Evolutionary conservation across 352 stramenopile species (phyloP).

Genomic region (Lagenidium giganteum): DNA sequence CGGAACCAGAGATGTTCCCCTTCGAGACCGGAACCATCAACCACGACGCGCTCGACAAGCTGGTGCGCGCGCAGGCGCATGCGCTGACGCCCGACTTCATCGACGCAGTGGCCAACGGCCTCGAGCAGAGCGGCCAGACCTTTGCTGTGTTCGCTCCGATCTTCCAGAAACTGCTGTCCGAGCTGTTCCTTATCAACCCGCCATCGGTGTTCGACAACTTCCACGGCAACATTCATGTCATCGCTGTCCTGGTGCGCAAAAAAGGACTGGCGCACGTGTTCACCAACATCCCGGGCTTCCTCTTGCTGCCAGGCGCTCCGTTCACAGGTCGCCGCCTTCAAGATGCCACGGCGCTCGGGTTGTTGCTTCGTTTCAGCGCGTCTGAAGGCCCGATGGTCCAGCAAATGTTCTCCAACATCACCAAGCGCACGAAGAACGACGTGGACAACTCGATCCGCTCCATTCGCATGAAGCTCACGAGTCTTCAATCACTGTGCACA

Average conservation of each 20-base stretch:
- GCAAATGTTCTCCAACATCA: slow-evolving; percentile 84
- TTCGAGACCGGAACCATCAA: slow-evolving; percentile 65
- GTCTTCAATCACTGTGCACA: slow-evolving; percentile 46
- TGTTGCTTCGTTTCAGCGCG: slow-evolving; percentile 74
- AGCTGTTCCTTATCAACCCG: slow-evolving; percentile 77
- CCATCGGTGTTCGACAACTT: slow-evolving; percentile 73
- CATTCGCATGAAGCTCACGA: slow-evolving; percentile 64
- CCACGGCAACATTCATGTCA: slow-evolving; percentile 66
- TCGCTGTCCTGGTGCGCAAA: slow-evolving; percentile 58
- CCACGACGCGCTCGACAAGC: slow-evolving; percentile 60
- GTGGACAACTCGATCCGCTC: slow-evolving; percentile 66
- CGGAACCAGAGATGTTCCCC: slow-evolving; percentile 84
- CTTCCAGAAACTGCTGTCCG: slow-evolving; percentile 74
- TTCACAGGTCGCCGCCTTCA: slow-evolving; percentile 68
- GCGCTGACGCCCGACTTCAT: slow-evolving; percentile 53
- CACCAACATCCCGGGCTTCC: slow-evolving; percentile 62
- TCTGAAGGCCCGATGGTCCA: slow-evolving; percentile 61
- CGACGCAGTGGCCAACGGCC: slow-evolving; percentile 37
- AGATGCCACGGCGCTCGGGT: slow-evolving; percentile 70
- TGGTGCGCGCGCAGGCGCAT: slow-evolving; percentile 50
- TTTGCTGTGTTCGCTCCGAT: slow-evolving; percentile 62
- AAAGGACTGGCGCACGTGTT: slow-evolving; percentile 64
- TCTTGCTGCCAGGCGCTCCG: slow-evolving; percentile 43
- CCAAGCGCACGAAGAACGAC: slow-evolving; percentile 75
- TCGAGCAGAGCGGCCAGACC: slow-evolving; percentile 49